Evolutionary conservation across 2,329 filamentous ascomycete species (phyloP).

Genomic region (Paraphoma chrysanthemicola): DNA sequence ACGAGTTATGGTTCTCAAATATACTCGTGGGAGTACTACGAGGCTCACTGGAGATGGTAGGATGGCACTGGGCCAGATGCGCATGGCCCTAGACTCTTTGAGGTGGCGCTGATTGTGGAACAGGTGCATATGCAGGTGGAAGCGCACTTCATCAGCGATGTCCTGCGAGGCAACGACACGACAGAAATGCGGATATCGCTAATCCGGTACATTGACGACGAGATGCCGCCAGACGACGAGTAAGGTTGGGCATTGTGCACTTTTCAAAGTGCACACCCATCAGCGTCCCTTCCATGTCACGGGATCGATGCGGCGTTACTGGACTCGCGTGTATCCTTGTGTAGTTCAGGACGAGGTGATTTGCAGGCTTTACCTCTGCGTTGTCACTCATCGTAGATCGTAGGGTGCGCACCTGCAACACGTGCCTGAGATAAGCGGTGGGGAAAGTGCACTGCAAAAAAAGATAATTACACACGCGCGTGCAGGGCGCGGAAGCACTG

Average conservation of each 20-base stretch:
- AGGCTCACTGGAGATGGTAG: slow-evolving; percentile 93
- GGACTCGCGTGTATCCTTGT: no score
- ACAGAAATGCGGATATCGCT: slow-evolving; percentile 96
- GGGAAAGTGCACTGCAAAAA: neutral
- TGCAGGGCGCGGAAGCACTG: neutral
- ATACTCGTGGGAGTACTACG: slow-evolving; percentile 92
- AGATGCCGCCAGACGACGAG: slow-evolving; percentile 95
- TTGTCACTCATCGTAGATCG: no score
- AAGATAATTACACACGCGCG: neutral
- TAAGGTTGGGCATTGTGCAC: slow-evolving; percentile 52
- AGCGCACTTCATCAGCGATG: slow-evolving; percentile 93
- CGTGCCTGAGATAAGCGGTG: no score
- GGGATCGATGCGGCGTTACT: no score
- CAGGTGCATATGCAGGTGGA: slow-evolving; percentile 96
- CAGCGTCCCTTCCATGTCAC: no score
- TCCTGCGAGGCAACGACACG: slow-evolving; percentile 90
- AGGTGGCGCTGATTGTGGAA: neutral
- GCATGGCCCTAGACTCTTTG: no score
- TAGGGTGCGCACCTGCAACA: no score
- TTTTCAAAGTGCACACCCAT: neutral
- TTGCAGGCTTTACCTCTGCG: no score
- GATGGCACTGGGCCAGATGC: neutral
- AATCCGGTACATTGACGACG: slow-evolving; percentile 94
- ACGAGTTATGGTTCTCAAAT: slow-evolving; percentile 98
- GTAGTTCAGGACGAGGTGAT: no score